A percentile compares a stretch with the other conserved stretches of the same genome.
phyloP scores from a whole-genome alignment of 768 basidiomycete genomes.

The Stropharia rugosoannulata region DNA sequence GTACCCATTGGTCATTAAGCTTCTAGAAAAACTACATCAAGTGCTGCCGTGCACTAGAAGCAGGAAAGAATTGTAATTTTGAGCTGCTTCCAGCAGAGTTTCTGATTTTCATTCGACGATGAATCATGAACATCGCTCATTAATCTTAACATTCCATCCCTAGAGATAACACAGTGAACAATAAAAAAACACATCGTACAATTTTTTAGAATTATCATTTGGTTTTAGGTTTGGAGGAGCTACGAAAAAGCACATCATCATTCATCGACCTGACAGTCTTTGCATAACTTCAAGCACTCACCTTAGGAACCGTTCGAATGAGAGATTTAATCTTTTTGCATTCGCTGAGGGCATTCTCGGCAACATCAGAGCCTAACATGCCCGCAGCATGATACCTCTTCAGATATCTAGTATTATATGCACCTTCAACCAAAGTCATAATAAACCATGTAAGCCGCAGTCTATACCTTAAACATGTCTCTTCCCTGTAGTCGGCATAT shows the following conservation, averaged over 20 bases:
- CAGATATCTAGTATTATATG: slow-evolving; percentile 49
- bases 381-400: slow-evolving; percentile 55
- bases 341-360: slow-evolving; percentile 55
- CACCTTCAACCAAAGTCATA: background rate
- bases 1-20: too few relatives aligned
- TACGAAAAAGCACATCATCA: background rate
- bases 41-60: too few relatives aligned
- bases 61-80: too few relatives aligned
- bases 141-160: too few relatives aligned
- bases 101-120: too few relatives aligned
- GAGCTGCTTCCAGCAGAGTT: too few relatives aligned
- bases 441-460: slow-evolving; percentile 16
- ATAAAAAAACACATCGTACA: too few relatives aligned
- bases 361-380: slow-evolving; percentile 46
- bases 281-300: background rate
- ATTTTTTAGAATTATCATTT: too few relatives aligned
- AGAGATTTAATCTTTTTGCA: slow-evolving; percentile 64
- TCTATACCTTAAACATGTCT: slow-evolving; percentile 49
- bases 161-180: too few relatives aligned
- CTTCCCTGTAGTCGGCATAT: slow-evolving; percentile 78
- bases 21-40: too few relatives aligned
- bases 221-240: too few relatives aligned
- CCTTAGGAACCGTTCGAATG: slow-evolving; percentile 37
- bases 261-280: background rate
- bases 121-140: too few relatives aligned